A percentile compares a stretch with the other conserved stretches of the same genome.
These are phyloP conservation scores for Heritiera littoralis DNA, from an alignment of 345 rosid genomes.

Conservation along the genomic window DNA sequence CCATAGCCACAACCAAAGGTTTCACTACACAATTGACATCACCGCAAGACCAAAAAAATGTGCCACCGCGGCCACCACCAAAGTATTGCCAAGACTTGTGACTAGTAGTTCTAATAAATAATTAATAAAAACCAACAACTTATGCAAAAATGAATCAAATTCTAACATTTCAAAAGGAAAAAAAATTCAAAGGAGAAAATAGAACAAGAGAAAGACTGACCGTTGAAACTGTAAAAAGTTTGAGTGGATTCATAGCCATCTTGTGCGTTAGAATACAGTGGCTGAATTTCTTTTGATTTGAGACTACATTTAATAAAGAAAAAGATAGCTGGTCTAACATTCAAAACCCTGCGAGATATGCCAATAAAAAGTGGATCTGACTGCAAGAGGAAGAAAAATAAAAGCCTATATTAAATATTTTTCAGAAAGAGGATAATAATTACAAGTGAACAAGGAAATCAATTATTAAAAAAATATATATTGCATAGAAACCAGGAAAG, in stretches of 20 bases:
- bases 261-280: constrained; percentile 62
- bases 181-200: background rate
- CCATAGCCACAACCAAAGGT: no score
- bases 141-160: background rate
- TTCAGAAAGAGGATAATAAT: background rate
- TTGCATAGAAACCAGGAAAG: background rate
- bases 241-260: constrained; percentile 92
- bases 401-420: background rate
- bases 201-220: constrained; percentile 36
- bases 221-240: constrained; percentile 66
- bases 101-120: no score
- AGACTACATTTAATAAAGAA: constrained; percentile 75
- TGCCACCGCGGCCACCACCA: background rate
- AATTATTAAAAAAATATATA: background rate
- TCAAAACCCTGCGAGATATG: constrained; percentile 67
- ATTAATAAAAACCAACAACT: background rate
- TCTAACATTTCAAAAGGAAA: background rate
- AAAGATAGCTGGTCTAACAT: constrained; percentile 84
- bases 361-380: constrained; percentile 66
- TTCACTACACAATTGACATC: no score
- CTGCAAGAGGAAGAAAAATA: constrained; percentile 42
- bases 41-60: background rate
- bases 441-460: background rate
- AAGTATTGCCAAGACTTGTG: background rate
- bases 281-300: constrained; percentile 67